Conservation (phyloP, 2,329 filamentous ascomycete species). For the Cladosporium sphaerospermum region DNA sequence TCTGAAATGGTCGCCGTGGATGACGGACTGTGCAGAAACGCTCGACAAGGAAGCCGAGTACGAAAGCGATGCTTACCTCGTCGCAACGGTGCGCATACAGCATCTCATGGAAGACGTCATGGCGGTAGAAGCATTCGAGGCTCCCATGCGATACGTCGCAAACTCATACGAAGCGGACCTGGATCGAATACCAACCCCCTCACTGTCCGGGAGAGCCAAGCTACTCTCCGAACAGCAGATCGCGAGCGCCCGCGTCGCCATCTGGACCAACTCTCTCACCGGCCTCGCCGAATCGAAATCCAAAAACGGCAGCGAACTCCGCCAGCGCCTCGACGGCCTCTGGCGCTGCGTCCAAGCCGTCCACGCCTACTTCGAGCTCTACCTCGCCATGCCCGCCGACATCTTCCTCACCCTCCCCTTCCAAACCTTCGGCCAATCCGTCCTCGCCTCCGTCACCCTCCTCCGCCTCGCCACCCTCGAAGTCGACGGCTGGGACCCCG, state of each 20-base stretch:
- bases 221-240: constrained; percentile 22
- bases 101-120: constrained; percentile 22
- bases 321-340: constrained; percentile 19
- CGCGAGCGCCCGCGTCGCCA: constrained; percentile 21
- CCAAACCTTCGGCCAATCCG: constrained; percentile 26
- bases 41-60: constrained; percentile 22
- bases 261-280: constrained; percentile 23
- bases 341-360: constrained; percentile 22
- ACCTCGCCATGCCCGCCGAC: constrained; percentile 21
- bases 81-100: constrained; percentile 26
- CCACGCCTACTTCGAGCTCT: constrained; percentile 22
- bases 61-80: constrained; percentile 25
- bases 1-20: constrained; percentile 21
- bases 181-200: constrained; percentile 14
- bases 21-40: constrained; percentile 18
- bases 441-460: constrained; percentile 25
- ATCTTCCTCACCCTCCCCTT: constrained; percentile 25
- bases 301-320: constrained; percentile 18
- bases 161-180: constrained; percentile 26
- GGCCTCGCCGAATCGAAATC: constrained; percentile 21
- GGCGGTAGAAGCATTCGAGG: constrained; percentile 18
- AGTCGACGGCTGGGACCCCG: constrained; percentile 26
- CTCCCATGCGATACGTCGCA: constrained; percentile 23
- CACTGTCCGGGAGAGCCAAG: constrained; percentile 18
- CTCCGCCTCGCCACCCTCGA: constrained; percentile 26